Conservation (phyloP, 257 asterid genomes). For the Capsicum pubescens region DNA sequence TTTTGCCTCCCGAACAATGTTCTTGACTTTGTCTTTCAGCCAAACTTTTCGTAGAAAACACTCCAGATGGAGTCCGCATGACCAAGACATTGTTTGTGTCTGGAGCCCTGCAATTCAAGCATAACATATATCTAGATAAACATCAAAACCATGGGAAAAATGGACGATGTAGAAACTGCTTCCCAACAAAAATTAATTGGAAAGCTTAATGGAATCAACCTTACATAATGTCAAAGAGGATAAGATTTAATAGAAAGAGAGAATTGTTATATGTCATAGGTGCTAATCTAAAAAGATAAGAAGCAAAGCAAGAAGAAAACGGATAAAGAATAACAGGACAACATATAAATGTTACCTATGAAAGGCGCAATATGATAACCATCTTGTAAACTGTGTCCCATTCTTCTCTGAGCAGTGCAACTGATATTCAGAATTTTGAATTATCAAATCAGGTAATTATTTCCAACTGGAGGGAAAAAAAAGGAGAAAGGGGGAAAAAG, state of each 20-base stretch:
- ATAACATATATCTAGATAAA: conserved; percentile 26
- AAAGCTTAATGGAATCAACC: neutral
- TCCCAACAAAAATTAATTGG: conserved; percentile 14
- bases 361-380: conserved; percentile 80
- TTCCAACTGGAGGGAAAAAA: neutral
- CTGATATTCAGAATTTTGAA: conserved; percentile 52
- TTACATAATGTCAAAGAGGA: neutral
- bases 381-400: conserved; percentile 71
- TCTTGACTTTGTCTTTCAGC: conserved; percentile 67
- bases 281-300: neutral
- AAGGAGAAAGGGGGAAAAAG: neutral
- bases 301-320: neutral
- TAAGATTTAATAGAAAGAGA: neutral
- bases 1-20: conserved; percentile 59
- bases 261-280: neutral
- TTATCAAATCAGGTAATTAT: conserved; percentile 28
- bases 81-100: conserved; percentile 75
- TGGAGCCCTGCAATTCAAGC: conserved; percentile 65
- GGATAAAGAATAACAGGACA: conserved; percentile 26
- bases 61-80: conserved; percentile 72
- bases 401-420: conserved; percentile 82
- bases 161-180: conserved; percentile 7
- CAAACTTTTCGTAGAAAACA: conserved; percentile 61
- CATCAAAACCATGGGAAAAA: conserved; percentile 22
- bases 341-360: conserved; percentile 65